Percentiles rank a stretch among this genome's conserved stretches.
Conservation (phyloP, 2,329 filamentous ascomycete genomes). For the Moelleriella libera region DNA sequence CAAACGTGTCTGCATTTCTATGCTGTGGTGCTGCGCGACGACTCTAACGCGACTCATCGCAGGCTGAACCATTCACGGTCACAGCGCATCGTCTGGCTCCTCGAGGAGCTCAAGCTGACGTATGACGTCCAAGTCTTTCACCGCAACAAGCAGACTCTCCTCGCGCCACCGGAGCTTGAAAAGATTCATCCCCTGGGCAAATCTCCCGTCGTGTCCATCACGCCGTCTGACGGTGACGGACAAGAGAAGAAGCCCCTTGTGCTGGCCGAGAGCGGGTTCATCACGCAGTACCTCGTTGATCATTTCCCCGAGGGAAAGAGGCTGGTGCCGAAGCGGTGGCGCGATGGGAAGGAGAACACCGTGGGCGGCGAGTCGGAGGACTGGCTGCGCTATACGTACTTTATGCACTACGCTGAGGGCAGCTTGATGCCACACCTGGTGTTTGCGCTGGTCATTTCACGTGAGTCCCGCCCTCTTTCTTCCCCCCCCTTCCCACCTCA, state of each 20-base stretch:
- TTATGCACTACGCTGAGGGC: constrained; percentile 77
- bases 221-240: constrained; percentile 16
- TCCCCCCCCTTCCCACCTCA: not conserved
- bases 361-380: constrained; percentile 46
- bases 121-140: constrained; percentile 75
- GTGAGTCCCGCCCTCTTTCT: constrained; percentile 17
- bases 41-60: not conserved
- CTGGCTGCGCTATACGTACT: constrained; percentile 49
- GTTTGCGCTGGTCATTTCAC: constrained; percentile 43
- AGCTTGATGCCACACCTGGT: constrained; percentile 63
- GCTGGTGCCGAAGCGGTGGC: constrained; percentile 39
- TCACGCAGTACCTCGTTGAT: constrained; percentile 71
- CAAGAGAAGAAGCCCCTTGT: constrained; percentile 32
- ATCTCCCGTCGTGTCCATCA: constrained; percentile 62
- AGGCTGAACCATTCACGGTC: constrained; percentile 78
- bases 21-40: not conserved
- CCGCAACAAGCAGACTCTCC: constrained; percentile 41
- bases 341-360: constrained; percentile 41
- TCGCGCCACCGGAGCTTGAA: constrained; percentile 66
- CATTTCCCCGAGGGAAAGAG: constrained; percentile 32
- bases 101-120: constrained; percentile 66
- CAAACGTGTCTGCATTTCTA: too few species aligned
- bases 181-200: constrained; percentile 77
- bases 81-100: constrained; percentile 72
- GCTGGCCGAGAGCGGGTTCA: constrained; percentile 69